phyloP scores from a whole-genome alignment of 2,329 filamentous ascomycete genomes.

The Rugonectria rugulosa region DNA sequence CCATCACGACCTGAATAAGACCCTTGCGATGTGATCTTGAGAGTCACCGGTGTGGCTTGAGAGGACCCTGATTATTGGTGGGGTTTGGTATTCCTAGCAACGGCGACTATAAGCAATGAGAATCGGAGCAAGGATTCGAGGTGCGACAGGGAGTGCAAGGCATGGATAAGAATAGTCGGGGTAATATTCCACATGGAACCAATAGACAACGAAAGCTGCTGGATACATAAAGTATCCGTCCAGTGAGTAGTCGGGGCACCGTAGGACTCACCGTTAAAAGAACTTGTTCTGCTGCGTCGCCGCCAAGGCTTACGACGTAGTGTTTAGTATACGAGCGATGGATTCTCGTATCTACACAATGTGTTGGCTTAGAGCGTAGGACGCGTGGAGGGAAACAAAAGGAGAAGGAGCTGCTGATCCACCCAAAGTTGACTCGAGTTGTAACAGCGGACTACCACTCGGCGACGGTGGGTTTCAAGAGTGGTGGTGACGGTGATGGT shows the following conservation, averaged over 20 bases:
- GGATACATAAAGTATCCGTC: too few species aligned
- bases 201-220: too few species aligned
- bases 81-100: background rate
- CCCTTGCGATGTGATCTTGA: background rate
- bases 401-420: background rate
- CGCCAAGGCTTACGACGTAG: background rate
- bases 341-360: conserved; percentile 1
- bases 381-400: background rate
- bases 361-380: background rate
- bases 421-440: background rate
- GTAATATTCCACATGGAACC: too few species aligned
- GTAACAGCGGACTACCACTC: background rate
- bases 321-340: conserved; percentile 1
- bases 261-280: too few species aligned
- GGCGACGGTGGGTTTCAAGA: conserved; percentile 15
- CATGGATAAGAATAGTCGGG: background rate
- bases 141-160: background rate
- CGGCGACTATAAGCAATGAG: background rate
- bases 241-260: too few species aligned
- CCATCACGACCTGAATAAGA: background rate
- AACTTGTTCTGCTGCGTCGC: background rate
- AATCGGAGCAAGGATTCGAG: background rate
- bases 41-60: conserved; percentile 13
- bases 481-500: conserved; percentile 9
- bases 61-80: conserved; percentile 1